Percentiles rank a stretch among this genome's conserved stretches.
Evolutionary conservation across 306 rosid genomes (phyloP).

Genomic region (Vigna trinervia): DNA sequence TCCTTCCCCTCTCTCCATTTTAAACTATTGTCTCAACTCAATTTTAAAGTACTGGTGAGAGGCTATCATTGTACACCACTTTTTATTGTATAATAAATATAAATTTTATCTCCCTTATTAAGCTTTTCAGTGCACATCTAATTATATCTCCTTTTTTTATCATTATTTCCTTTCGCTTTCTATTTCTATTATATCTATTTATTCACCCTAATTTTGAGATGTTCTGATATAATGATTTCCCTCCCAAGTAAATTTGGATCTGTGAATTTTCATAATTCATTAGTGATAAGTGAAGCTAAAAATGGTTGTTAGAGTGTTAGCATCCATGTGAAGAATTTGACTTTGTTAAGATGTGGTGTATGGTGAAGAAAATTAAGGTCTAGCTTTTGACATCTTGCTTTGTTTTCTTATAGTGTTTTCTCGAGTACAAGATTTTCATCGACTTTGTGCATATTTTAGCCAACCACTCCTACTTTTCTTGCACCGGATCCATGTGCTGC

Average conservation of each 20-base stretch:
- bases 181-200: too few relatives aligned
- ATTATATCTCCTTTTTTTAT: too few relatives aligned
- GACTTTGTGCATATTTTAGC: background rate
- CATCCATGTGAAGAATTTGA: slow-evolving; percentile 21
- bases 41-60: slow-evolving; percentile 8
- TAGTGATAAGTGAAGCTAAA: too few relatives aligned
- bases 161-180: too few relatives aligned
- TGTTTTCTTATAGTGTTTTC: slow-evolving; percentile 33
- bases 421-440: slow-evolving; percentile 16
- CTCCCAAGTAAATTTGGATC: too few relatives aligned
- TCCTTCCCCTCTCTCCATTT: background rate
- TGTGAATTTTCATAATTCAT: too few relatives aligned
- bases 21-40: background rate
- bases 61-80: background rate
- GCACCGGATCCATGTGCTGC: slow-evolving; percentile 16
- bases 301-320: too few relatives aligned
- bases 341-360: background rate
- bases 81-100: background rate
- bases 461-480: slow-evolving; percentile 29
- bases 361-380: slow-evolving; percentile 28
- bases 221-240: too few relatives aligned
- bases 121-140: background rate
- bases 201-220: too few relatives aligned
- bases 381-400: slow-evolving; percentile 20
- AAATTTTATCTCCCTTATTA: too few relatives aligned